Evolutionary conservation across 169 alveolate species (phyloP), one percentile per base, ranked within the genome.

Genomic region (Cystoisospora suis): DNA sequence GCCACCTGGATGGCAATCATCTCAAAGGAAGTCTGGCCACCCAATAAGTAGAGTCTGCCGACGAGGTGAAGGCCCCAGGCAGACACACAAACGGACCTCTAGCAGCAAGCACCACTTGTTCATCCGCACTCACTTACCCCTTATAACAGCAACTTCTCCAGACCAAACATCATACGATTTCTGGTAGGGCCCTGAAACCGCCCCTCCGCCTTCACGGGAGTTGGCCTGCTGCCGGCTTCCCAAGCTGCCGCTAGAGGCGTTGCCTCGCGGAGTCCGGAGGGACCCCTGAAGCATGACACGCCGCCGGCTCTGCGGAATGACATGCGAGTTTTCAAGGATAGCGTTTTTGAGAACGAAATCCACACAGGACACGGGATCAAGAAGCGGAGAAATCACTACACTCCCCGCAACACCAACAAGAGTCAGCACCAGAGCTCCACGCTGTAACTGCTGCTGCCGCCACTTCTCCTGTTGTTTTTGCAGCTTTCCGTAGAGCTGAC

Each of bases 261-360:
- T 53, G 15, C 23, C 65, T 53, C 23, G 23, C 65, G 38, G 34
- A 1, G 87, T 4, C 23, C 47, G 29, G 59, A 44, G 59, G 3
- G 53, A 42, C 53, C 44, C 34, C 32, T 44, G 87, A 6, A 77
- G 53, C 65, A 77, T 15, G 3, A 77, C 42, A 6, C 87, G 87
- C 69, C 87, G 87, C n/a, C 87, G 87, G 87, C 87, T 77, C 7
- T 45, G 61, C 0, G 87, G 59, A 77, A 77, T 38, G 27, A 77
- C 87, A 27, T 77, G 87, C 7, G 87, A 32, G 69, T 77, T 77
- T n/a, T 77, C 87, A 23, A 69, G 70, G 53, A 77, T 44, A 27
- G 47, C 42, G 59, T n/a, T 77, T 7, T 69, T 61, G 23, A 77
- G 69, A 29, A 38, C n/a, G 32, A 77, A 77, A n/a, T 38, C 46